Conservation (phyloP, 768 basidiomycete species). For the Lactarius deliciosus region DNA sequence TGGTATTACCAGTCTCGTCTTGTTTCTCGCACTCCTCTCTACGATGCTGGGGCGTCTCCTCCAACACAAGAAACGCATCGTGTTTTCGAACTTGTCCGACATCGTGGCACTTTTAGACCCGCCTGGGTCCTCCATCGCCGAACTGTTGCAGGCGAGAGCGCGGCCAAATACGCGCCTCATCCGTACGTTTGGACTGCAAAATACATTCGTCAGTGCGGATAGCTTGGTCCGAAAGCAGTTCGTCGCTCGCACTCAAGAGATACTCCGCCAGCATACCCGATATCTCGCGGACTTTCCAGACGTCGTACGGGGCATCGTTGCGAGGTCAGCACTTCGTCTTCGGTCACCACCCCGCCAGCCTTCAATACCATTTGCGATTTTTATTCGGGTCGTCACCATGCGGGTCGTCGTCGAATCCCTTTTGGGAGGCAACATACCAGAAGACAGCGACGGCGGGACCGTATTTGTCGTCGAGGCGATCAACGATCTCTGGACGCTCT, state of each 20-base stretch:
- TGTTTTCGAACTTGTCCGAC: background rate
- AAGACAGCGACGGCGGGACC: conserved; percentile 10
- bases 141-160: conserved; percentile 26
- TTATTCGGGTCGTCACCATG: conserved; percentile 14
- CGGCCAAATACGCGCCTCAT: conserved; percentile 30
- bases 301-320: background rate
- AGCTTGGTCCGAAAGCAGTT: conserved; percentile 40
- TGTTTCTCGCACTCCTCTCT: background rate
- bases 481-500: conserved; percentile 48
- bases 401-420: background rate
- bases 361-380: background rate
- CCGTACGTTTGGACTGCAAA: conserved; percentile 37
- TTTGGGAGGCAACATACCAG: conserved; percentile 14
- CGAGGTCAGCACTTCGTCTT: background rate
- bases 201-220: conserved; percentile 52
- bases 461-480: conserved; percentile 42
- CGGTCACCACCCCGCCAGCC: background rate
- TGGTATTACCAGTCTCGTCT: no score
- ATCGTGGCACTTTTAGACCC: background rate
- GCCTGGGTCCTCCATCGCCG: background rate
- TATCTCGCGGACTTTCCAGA: background rate
- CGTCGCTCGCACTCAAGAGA: conserved; percentile 33
- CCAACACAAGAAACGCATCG: background rate
- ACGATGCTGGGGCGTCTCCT: background rate
- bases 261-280: conserved; percentile 34